Evolutionary conservation across 2,329 filamentous ascomycete genomes (phyloP).

Genomic region (Coniella lustricola): DNA sequence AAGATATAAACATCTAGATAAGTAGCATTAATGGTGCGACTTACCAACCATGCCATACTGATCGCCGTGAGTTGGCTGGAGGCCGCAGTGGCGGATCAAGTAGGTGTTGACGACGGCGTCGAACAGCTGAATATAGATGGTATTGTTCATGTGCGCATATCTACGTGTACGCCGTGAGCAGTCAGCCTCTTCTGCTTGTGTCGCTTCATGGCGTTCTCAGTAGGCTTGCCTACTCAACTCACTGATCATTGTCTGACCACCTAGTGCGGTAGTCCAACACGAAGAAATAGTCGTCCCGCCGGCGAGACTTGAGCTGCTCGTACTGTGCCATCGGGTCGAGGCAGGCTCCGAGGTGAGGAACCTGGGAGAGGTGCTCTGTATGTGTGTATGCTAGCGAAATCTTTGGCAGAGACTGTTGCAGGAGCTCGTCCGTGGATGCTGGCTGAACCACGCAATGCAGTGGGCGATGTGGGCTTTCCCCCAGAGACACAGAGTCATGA

Average conservation of each 20-base stretch:
- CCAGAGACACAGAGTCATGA: constrained; percentile 5
- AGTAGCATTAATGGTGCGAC: no score
- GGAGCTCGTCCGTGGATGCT: not conserved
- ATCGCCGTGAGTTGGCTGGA: constrained; percentile 61
- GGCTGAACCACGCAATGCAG: constrained; percentile 1
- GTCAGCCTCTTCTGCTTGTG: not conserved
- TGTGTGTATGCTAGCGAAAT: not conserved
- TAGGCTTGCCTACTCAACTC: not conserved
- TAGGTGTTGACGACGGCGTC: constrained; percentile 89
- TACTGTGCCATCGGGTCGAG: constrained; percentile 25
- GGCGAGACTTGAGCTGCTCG: constrained; percentile 50
- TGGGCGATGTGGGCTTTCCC: constrained; percentile 11
- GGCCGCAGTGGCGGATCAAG: constrained; percentile 69
- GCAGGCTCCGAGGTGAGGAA: not conserved
- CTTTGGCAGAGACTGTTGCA: not conserved
- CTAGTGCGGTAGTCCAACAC: constrained; percentile 76
- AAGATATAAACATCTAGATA: no score
- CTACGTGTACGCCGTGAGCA: constrained; percentile 10
- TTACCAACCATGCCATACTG: constrained; percentile 67
- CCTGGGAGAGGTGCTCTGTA: not conserved
- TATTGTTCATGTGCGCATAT: constrained; percentile 93
- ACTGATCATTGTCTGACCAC: constrained; percentile 52
- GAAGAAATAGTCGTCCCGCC: constrained; percentile 68
- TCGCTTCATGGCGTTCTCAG: not conserved
- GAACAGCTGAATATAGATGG: constrained; percentile 78